Evolutionary conservation across 2,329 filamentous ascomycete genomes (phyloP), one percentile per base, ranked within the genome.

Genomic region (Huntiella savannae): DNA sequence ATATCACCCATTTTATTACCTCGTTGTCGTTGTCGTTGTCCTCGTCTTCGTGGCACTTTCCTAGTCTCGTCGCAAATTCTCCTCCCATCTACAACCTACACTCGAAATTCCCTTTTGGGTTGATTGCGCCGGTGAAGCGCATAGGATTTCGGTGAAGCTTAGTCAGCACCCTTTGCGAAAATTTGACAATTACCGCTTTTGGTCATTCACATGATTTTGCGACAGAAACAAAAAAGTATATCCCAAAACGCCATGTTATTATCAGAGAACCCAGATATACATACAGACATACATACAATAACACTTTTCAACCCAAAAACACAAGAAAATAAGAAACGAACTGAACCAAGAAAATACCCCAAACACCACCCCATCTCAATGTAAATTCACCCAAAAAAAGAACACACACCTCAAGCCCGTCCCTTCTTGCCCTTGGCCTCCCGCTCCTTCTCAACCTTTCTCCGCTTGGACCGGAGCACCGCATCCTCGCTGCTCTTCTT

Each of bases 401-500:
- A 39, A 10, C 4, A 10, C 10, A 11, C n/a, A 35, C 36, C 16
- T 45, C 16, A 39, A 12, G 36, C 35, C 34, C 17, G 12, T 32
- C 43, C 33, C 22, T 33, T 44, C 42, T 47, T 46, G 16, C 35
- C 40, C 48, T 45, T 48, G 12, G 46, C 60, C 55, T 58, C 58
- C 49, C 54, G 57, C 60, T 70, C 62, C 60, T 68, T 86, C 65
- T 96, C 91, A 51, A 95, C 63, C 72, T 77, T 93, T 65, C 91
- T 82, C 63, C 84, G 77, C 79, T 98, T 98, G 48, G 71, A 73
- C 55, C 87, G 74, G 60, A 98, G 66, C 65, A 79, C 82, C 67
- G 88, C 81, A 41, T 88, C 83, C 66, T 94, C 85, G 19, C 77
- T 81, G 54, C 88, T 88, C 69, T 85, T 83, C 72, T 91, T 87